Percentiles rank a stretch among this genome's conserved stretches.
These are phyloP conservation scores for Rhodotorula sp. DNA, from an alignment of 1,284 basidiomycete genomes.

Conservation along the genomic window DNA sequence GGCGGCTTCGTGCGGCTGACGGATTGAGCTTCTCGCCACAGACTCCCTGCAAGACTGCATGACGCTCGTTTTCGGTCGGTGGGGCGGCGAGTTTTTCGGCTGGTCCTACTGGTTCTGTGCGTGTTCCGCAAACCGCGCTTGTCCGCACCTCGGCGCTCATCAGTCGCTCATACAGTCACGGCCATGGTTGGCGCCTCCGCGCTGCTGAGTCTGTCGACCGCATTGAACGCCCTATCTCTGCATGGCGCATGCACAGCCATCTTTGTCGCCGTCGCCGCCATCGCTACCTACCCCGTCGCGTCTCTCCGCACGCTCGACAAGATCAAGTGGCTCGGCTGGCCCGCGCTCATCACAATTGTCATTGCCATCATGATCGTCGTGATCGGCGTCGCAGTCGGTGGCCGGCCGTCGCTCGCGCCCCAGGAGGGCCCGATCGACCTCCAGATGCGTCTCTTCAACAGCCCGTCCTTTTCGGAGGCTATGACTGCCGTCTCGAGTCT, in stretches of 20 bases:
- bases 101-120: constrained; percentile 16
- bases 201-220: constrained; percentile 48
- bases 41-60: constrained; percentile 24
- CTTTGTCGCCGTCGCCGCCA: constrained; percentile 29
- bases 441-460: constrained; percentile 23
- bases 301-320: constrained; percentile 49
- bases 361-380: constrained; percentile 15
- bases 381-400: constrained; percentile 57
- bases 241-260: constrained; percentile 40
- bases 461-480: constrained; percentile 29
- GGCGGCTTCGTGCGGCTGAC: not conserved
- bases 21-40: not conserved
- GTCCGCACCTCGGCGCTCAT: too few species aligned
- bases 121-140: not conserved
- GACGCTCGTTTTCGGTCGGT: constrained; percentile 9
- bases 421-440: constrained; percentile 51
- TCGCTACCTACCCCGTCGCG: constrained; percentile 45
- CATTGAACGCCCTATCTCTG: constrained; percentile 51
- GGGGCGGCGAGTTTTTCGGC: constrained; percentile 29
- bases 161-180: too few species aligned
- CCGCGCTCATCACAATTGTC: constrained; percentile 40
- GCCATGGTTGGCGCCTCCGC: too few species aligned
- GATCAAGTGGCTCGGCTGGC: constrained; percentile 50
- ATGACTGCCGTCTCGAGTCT: constrained; percentile 22
- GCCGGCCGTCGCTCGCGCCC: constrained; percentile 53